A percentile compares a stretch with the other conserved stretches of the same genome.
Conservation (phyloP, 257 asterid species). For the Echites panduratus region DNA sequence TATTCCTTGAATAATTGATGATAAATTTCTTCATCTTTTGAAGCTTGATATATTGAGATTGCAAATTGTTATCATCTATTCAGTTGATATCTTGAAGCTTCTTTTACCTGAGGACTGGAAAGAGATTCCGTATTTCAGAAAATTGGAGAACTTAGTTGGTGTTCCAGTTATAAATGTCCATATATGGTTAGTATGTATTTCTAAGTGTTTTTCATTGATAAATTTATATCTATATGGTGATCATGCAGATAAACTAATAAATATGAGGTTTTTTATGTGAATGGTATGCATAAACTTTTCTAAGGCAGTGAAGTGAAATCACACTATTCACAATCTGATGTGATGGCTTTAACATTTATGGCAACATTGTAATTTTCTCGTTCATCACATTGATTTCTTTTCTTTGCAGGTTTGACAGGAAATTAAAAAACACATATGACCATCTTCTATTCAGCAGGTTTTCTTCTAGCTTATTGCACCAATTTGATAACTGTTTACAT, state of each 20-base stretch:
- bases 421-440: conserved; percentile 81
- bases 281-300: neutral
- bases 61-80: conserved; percentile 13
- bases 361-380: neutral
- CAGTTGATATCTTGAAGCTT: conserved; percentile 87
- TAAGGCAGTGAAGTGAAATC: neutral
- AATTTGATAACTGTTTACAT: neutral
- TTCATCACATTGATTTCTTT: conserved; percentile 12
- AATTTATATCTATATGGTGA: neutral
- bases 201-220: neutral
- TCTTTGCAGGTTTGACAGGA: conserved; percentile 88
- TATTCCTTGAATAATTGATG: conserved; percentile 5
- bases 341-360: neutral
- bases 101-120: conserved; percentile 90
- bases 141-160: conserved; percentile 81
- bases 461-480: conserved; percentile 4
- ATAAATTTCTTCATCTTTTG: neutral
- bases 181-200: conserved; percentile 55
- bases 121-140: conserved; percentile 67
- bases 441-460: conserved; percentile 96
- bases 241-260: neutral
- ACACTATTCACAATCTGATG: neutral
- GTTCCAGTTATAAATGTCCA: conserved; percentile 96
- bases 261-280: neutral
- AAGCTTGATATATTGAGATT: conserved; percentile 5